A percentile compares a stretch with the other conserved stretches of the same genome.
phyloP scores from a whole-genome alignment of 2,329 filamentous ascomycete species.

The Fusarium fracticaudum region DNA sequence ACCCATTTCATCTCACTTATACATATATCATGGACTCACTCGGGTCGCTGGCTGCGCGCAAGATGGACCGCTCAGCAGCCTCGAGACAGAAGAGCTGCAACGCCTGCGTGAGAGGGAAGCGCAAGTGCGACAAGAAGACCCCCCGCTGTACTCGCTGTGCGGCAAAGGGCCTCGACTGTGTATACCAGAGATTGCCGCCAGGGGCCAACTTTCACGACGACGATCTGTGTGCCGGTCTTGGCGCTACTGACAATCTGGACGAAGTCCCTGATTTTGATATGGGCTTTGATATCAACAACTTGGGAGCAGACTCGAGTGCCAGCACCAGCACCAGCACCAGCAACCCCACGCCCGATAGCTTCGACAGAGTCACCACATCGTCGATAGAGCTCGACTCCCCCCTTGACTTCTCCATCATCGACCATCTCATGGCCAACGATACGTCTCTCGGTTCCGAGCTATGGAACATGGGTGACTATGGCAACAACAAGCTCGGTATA shows the following conservation, averaged over 20 bases:
- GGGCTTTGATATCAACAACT: conserved; percentile 48
- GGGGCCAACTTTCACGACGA: conserved; percentile 36
- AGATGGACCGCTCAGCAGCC: conserved; percentile 46
- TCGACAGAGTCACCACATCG: conserved; percentile 32
- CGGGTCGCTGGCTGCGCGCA: conserved; percentile 41
- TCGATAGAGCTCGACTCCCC: conserved; percentile 42
- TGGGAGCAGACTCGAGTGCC: conserved; percentile 44
- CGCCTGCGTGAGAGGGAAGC: conserved; percentile 58
- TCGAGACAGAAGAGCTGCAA: conserved; percentile 64
- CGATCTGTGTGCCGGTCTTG: conserved; percentile 20
- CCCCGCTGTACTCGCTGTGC: conserved; percentile 56
- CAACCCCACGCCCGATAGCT: conserved; percentile 44
- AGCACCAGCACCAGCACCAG: neutral
- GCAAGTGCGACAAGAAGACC: conserved; percentile 57
- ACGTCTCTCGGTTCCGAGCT: conserved; percentile 33
- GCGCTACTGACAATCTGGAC: neutral
- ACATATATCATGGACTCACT: conserved; percentile 40
- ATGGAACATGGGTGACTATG: conserved; percentile 43
- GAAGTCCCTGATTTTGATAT: conserved; percentile 50
- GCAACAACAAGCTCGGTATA: conserved; percentile 46
- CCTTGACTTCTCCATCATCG: conserved; percentile 50
- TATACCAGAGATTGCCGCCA: conserved; percentile 52
- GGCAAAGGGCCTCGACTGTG: conserved; percentile 53
- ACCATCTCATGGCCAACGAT: conserved; percentile 46
- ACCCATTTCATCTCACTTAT: neutral